Evolutionary conservation across 2,329 filamentous ascomycete species (phyloP), one percentile per base, ranked within the genome.

Genomic region (Aspergillus bombycis): DNA sequence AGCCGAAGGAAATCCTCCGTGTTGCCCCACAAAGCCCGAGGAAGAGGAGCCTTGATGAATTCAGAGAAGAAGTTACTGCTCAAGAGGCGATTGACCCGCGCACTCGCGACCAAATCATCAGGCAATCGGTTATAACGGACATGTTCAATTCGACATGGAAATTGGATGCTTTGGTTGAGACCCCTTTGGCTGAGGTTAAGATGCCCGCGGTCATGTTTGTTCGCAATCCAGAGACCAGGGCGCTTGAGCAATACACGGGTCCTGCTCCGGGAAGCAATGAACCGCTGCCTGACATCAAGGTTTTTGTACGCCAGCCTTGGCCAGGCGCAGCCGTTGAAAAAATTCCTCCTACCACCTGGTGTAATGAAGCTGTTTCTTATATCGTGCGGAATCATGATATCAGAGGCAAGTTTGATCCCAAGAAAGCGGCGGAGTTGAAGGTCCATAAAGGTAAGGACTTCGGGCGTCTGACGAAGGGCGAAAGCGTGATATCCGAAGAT

Each of bases 121-220:
- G 87, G n/a, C 83, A 87, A 60, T 79, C 83, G 1, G 83, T 93
- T 26, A 85, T 94, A n/a, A 82, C 83, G 10, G 84, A 89, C 67
- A 94, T 95, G 92, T 94, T 94, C 72, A 84, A 91, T 69, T 93
- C 91, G 0, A 80, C 85, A 62, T 95, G 92, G 92, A 85, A 81
- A 26, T 80, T 91, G 64, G 92, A 96, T 72, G 84, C 87, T 2
- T 82, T 96, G 21, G 76, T 87, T 23, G 88, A 91, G 71, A 88
- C 83, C 28, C 88, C 84, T 28, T 83, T 96, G 41, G 83, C 85
- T 19, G 79, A 91, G 41, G 90, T 92, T 55, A 81, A 86, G 62
- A 81, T 90, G 71, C 91, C 91, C 4, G 88, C 91, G 4, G 84
- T 85, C 30, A 81, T 95, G 46, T 96, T 93, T 72, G 75, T 91